Evolutionary conservation across 2,329 filamentous ascomycete species (phyloP), one percentile per base, ranked within the genome.

Genomic region (Myriangium duriaei): DNA sequence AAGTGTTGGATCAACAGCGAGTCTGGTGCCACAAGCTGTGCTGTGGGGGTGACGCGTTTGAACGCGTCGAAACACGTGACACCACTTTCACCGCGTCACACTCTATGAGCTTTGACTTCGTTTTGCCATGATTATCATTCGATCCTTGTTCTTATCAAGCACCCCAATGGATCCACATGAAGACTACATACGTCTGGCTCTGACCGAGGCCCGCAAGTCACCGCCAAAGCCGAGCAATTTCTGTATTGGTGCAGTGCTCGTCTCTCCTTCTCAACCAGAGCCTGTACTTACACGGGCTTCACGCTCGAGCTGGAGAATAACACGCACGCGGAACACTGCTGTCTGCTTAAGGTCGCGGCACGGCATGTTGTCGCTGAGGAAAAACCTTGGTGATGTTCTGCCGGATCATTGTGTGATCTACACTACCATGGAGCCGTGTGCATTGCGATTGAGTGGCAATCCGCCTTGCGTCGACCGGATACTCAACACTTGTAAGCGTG

Each of bases 321-420:
- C 62, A 96, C 91, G 0, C 91, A 98, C 54, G 91, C 91, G 3
- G 91, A 98, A 56, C 86, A 98, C 62, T 88, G 81, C 58, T 93
- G 85, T 53, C 71, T 98, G 40, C 61, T 78, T 34, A 96, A 98
- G 57, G 70, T 78, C 45, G 61, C 62, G 10, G 33, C 50, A 34
- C 43, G 40, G 28, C 55, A 59, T 45, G 47, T 45, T 13, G 42
- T 58, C 26, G 44, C 67, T 0, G 76, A 81, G 46, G 71, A 73
- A n/a, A 37, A 54, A 60, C 0, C 67, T 85, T 4, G 60, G 59
- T 11, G 52, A 63, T 12, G 58, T 67, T 11, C 51, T 80, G 5
- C 67, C 72, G 0, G 59, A 67, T 21, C 61, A 72, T 1, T 63
- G 72, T 2, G 68, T 74, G 3, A 69, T 98, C 10, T 96, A 95